Evolutionary conservation across 257 asterid genomes (phyloP).

Genomic region (Solanum gandarillasii): DNA sequence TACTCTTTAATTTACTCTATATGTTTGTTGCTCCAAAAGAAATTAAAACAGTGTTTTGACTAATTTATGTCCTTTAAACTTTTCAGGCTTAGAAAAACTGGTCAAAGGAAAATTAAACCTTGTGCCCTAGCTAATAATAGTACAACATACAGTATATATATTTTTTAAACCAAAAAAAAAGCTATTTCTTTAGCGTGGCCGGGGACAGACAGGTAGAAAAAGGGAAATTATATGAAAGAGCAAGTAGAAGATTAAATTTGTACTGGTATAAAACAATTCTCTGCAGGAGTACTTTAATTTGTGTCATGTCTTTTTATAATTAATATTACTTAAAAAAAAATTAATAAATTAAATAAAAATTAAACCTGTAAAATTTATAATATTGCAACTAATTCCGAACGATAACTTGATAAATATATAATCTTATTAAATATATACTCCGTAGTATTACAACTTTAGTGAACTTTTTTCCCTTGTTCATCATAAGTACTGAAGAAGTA

Average conservation of each 20-base stretch:
- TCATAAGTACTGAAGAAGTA: neutral
- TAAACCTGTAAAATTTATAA: neutral
- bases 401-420: no score
- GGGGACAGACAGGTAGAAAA: neutral
- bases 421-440: neutral
- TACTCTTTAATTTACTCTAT: no score
- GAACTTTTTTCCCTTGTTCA: neutral
- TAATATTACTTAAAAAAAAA: neutral
- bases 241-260: neutral
- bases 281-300: neutral
- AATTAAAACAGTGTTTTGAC: neutral
- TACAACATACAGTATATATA: neutral
- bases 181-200: neutral
- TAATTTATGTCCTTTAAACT: neutral
- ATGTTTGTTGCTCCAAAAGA: neutral
- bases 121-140: neutral
- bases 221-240: neutral
- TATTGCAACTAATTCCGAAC: neutral
- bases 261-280: neutral
- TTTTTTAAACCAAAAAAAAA: neutral
- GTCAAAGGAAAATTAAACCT: neutral
- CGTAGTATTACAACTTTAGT: no score
- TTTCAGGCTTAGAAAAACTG: neutral
- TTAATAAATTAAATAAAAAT: neutral
- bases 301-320: neutral